Conservation (phyloP, 768 basidiomycete genomes). For the Mycena rosella region DNA sequence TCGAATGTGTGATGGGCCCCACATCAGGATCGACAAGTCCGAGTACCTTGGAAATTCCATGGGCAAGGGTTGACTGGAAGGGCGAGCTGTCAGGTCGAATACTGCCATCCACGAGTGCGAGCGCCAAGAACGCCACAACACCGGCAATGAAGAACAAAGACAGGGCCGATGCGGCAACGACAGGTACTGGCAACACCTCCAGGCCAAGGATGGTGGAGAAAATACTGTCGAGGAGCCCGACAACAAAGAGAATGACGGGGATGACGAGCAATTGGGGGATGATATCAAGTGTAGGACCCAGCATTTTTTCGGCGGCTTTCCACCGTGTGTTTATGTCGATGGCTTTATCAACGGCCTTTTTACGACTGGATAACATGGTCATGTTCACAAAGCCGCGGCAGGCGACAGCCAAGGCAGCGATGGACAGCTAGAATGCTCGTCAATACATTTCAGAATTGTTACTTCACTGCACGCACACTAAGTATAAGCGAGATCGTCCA, state of each 20-base stretch:
- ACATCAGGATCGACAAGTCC: too few relatives aligned
- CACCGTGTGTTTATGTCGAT: background rate
- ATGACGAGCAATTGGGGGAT: slow-evolving; percentile 20
- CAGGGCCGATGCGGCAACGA: background rate
- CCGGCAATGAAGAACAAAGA: background rate
- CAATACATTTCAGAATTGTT: background rate
- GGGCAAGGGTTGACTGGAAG: background rate
- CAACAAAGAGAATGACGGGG: slow-evolving; percentile 18
- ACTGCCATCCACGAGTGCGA: background rate
- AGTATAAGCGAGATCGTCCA: slow-evolving; percentile 14
- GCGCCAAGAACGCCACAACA: background rate
- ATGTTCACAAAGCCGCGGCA: too few relatives aligned
- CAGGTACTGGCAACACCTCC: background rate
- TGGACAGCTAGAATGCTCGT: background rate
- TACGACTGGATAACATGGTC: background rate
- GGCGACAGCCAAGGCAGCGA: background rate
- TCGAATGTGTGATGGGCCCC: too few relatives aligned
- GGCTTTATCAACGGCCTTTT: background rate
- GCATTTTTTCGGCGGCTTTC: background rate
- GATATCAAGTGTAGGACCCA: background rate
- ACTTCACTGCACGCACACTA: background rate
- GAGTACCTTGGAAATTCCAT: too few relatives aligned
- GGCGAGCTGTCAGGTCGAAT: background rate
- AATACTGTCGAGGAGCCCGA: slow-evolving; percentile 26
- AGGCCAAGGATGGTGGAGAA: slow-evolving; percentile 17